These are phyloP conservation scores for Apiospora kogelbergensis DNA, from an alignment of 2,329 filamentous ascomycete species.

Conservation along the genomic window DNA sequence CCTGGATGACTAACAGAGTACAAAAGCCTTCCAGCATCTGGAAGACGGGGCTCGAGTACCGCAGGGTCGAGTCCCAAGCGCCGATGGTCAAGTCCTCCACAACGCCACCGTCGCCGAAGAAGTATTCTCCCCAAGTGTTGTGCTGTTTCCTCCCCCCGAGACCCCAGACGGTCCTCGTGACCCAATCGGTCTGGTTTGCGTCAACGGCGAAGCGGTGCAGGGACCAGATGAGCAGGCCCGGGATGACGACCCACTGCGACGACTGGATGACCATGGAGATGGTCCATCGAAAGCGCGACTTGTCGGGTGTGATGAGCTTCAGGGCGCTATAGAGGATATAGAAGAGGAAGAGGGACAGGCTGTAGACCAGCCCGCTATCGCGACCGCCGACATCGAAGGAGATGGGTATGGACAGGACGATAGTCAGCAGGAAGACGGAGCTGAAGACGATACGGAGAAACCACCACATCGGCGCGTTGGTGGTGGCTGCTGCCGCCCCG, in stretches of 20 bases:
- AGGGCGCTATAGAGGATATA: conserved; percentile 86
- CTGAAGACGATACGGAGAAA: conserved; percentile 78
- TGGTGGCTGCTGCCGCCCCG: conserved; percentile 35
- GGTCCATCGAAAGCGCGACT: conserved; percentile 72
- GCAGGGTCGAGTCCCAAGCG: conserved; percentile 82
- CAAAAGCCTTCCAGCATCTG: conserved; percentile 96
- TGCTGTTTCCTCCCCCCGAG: conserved; percentile 60
- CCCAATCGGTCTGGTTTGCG: conserved; percentile 74
- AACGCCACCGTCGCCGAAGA: conserved; percentile 83
- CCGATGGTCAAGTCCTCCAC: conserved; percentile 79
- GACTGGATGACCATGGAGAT: conserved; percentile 69
- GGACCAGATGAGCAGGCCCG: conserved; percentile 87
- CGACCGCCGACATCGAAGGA: conserved; percentile 97
- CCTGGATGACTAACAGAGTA: conserved; percentile 92
- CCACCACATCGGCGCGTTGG: conserved; percentile 71
- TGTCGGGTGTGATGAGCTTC: conserved; percentile 77
- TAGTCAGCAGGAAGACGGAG: conserved; percentile 82
- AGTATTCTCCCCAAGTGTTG: conserved; percentile 75
- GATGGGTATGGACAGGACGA: conserved; percentile 93
- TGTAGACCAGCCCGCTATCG: conserved; percentile 92
- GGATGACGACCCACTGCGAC: conserved; percentile 85
- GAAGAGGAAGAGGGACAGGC: conserved; percentile 82
- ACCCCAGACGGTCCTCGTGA: conserved; percentile 73
- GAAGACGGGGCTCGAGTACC: conserved; percentile 91
- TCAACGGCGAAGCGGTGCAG: conserved; percentile 95